Base-by-base conservation (phyloP, 2,329 filamentous ascomycete species). In the Colletotrichum chrysophilum region DNA sequence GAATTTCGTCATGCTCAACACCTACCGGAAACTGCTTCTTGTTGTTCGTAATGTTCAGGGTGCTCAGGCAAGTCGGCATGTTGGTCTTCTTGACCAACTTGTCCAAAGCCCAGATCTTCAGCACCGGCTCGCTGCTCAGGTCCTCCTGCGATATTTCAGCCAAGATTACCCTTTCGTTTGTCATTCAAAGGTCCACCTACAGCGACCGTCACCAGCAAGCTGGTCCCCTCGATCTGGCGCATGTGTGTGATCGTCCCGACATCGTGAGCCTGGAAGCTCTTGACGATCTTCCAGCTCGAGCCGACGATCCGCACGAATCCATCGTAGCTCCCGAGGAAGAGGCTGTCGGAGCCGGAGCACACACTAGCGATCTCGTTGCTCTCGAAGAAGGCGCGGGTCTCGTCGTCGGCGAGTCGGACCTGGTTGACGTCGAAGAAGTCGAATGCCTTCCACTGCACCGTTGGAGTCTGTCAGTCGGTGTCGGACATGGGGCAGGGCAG, bases 41-140 rank as follows among this genome's bases (percentile, higher is more conserved):
- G 55, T 94, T 96, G 86, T 98, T 98, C 83, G 96, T 94, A 78
- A 99, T 94, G 26, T 90, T 92, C 67, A 98, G 86, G 1, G 94
- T 97, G 82, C 95, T 98, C 78, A 98, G 89, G 83, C 97, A 98
- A 52, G 93, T 95, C 18, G 97, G 97, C 77, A 94, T 88, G 56
- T 96, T 96, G 6, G 95, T 97, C 89, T 97, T 98, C 90, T 97
- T 98, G 79, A 98, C 95, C 5, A 94, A 90, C 85, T 96, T 97
- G 83, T 98, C 96, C 79, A 99, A 88, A 26, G 95, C 96, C 97
- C 97, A 99, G n/a, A 98, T 96, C 84, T 98, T 98, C 76, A 99
- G 86, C 24, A 96, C 90, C 0, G 97, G 96, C 80, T 98, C 96
- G 80, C 91, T 94, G 52, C 94, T 94, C 68, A 98, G 88, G 81